Evolutionary conservation across 2,329 filamentous ascomycete genomes (phyloP).

Genomic region (Dothistroma septosporum): DNA sequence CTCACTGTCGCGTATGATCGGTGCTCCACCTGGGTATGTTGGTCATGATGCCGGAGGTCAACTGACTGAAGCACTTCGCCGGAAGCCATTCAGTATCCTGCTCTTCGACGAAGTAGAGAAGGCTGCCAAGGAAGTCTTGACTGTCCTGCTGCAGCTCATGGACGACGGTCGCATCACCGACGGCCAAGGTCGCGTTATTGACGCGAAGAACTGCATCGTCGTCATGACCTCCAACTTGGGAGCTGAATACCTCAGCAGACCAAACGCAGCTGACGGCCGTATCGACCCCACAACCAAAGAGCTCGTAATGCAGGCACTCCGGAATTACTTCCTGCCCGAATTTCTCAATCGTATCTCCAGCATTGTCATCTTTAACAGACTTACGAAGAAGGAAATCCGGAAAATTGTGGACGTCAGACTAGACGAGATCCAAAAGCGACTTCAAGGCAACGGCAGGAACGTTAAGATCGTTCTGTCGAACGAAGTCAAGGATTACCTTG

Average conservation of each 20-base stretch:
- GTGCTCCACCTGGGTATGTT: conserved; percentile 93
- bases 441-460: conserved; percentile 79
- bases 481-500: conserved; percentile 89
- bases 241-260: conserved; percentile 84
- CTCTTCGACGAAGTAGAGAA: conserved; percentile 99
- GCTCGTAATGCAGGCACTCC: conserved; percentile 83
- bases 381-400: conserved; percentile 83
- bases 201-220: conserved; percentile 96
- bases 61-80: conserved; percentile 87
- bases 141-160: conserved; percentile 98
- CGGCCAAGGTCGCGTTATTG: conserved; percentile 89
- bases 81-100: conserved; percentile 94
- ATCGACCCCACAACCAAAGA: conserved; percentile 84
- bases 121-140: conserved; percentile 94
- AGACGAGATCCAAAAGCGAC: conserved; percentile 81
- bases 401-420: conserved; percentile 92
- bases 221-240: conserved; percentile 99
- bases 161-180: conserved; percentile 98
- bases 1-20: conserved; percentile 93
- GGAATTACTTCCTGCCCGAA: conserved; percentile 95
- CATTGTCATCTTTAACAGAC: conserved; percentile 96
- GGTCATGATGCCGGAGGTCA: conserved; percentile 95
- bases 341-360: conserved; percentile 98
- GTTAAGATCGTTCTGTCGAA: conserved; percentile 77
- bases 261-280: conserved; percentile 70